Evolutionary conservation across 768 basidiomycete species (phyloP), one percentile per base, ranked within the genome.

Genomic region (Auricularia sp.): DNA sequence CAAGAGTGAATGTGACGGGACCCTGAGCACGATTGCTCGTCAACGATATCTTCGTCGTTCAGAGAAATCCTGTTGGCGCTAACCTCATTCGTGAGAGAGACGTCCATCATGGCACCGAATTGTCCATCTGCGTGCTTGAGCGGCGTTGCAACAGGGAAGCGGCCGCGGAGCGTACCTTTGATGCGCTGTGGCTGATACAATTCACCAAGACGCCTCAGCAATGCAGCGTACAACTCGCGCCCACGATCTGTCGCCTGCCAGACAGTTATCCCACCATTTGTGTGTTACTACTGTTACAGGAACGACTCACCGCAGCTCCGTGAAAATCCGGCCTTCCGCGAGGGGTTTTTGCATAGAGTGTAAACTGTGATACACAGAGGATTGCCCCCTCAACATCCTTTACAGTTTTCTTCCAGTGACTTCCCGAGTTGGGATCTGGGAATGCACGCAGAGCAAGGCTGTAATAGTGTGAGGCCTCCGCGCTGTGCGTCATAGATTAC

Each of bases 21-120:
- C 92, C 92, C 89, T 92, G 68, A 64, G 67, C 45, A 66, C 54
- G 39, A 37, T 42, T 51, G 47, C 47, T 51, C 21, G 47, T 51
- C 47, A 21, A 18, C 18, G 11, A 18, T 21, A 62, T 56, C 34
- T 63, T 42, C 39, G 63, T 61, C 47, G 18, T 37, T 6, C 4
- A 51, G 36, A 61, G 65, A 61, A 29, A 51, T 62, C 58, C 8
- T 14, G 8, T 42, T 18, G 61, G 42, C 47, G 70, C 79, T 47
- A 74, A 91, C 93, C 78, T 98, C 94, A 73, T 98, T 98, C 24
- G 83, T 88, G 64, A 96, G 75, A 67, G 79, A 84, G 63, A 98
- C 92, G 65, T 86, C 83, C 94, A 98, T 98, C 94, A 96, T 96
- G 3, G 94, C 94, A 37, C 94, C 94, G 72, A 98, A 97, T 69